These are phyloP conservation scores for Trichoderma gracile DNA, from an alignment of 2,329 filamentous ascomycete genomes.

Conservation along the genomic window DNA sequence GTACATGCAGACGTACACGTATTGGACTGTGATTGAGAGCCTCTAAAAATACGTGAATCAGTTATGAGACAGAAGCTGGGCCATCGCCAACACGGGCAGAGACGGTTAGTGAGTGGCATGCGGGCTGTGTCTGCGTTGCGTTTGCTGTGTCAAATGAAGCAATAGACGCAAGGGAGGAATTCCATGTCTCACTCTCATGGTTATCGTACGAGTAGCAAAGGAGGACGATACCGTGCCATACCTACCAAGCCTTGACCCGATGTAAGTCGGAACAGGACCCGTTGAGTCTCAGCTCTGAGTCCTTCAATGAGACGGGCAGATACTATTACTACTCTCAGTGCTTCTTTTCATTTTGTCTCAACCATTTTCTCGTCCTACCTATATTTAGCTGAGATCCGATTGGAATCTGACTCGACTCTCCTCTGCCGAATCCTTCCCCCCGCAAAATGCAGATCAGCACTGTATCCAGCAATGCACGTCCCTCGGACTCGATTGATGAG, in stretches of 20 bases:
- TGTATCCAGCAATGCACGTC: background rate
- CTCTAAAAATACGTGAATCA: slow-evolving; percentile 10
- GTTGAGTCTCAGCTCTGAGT: background rate
- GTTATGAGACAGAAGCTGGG: background rate
- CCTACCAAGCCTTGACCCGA: too few relatives aligned
- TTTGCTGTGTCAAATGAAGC: slow-evolving; percentile 15
- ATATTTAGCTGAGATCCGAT: background rate
- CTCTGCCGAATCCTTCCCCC: slow-evolving; percentile 7
- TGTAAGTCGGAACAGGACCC: background rate
- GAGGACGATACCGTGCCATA: too few relatives aligned
- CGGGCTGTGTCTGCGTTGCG: background rate
- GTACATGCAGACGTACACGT: too few relatives aligned
- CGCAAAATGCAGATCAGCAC: slow-evolving; percentile 8
- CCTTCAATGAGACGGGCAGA: too few relatives aligned
- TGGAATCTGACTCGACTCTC: background rate
- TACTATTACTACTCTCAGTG: too few relatives aligned
- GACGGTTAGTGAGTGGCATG: background rate
- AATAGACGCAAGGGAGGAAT: slow-evolving; percentile 5
- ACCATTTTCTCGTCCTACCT: background rate
- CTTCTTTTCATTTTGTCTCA: background rate
- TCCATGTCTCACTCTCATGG: background rate
- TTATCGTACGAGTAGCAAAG: too few relatives aligned
- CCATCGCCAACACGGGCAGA: background rate
- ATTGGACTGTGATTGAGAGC: too few relatives aligned
- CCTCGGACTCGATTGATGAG: background rate